These are phyloP conservation scores for Ascocoryne sarcoides DNA, from an alignment of 2,329 filamentous ascomycete genomes.

Conservation along the genomic window DNA sequence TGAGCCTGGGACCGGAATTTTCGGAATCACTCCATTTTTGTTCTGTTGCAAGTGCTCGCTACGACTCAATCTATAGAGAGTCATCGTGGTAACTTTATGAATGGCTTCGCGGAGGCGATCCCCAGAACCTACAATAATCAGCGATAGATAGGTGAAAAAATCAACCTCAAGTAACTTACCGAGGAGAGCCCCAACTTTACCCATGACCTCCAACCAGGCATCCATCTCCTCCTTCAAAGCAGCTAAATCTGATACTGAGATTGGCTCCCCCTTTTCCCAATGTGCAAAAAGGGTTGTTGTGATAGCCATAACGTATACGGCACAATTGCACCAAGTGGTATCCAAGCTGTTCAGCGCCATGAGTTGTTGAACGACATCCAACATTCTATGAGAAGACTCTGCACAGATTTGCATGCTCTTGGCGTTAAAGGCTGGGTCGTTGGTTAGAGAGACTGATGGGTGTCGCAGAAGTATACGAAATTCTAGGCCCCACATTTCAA, in stretches of 20 bases:
- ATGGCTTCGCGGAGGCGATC: constrained; percentile 39
- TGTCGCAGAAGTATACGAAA: constrained; percentile 52
- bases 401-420: constrained; percentile 60
- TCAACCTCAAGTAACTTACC: constrained; percentile 39
- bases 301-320: constrained; percentile 63
- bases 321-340: constrained; percentile 68
- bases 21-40: not conserved
- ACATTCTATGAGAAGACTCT: constrained; percentile 54
- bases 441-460: constrained; percentile 49
- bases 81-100: constrained; percentile 39
- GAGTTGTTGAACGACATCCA: constrained; percentile 50
- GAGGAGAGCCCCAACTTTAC: constrained; percentile 55
- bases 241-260: constrained; percentile 48
- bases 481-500: constrained; percentile 46
- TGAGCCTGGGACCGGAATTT: not conserved
- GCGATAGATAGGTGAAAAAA: constrained; percentile 1
- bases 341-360: constrained; percentile 60
- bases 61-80: constrained; percentile 37
- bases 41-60: not conserved
- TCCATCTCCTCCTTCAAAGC: constrained; percentile 60
- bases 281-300: constrained; percentile 64
- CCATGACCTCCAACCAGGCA: constrained; percentile 58
- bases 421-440: constrained; percentile 45
- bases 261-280: constrained; percentile 56
- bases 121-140: constrained; percentile 34